Percentiles rank a stretch among this genome's conserved stretches.
phyloP scores from a whole-genome alignment of 768 basidiomycete genomes.

The Daedaleopsis sinensis region DNA sequence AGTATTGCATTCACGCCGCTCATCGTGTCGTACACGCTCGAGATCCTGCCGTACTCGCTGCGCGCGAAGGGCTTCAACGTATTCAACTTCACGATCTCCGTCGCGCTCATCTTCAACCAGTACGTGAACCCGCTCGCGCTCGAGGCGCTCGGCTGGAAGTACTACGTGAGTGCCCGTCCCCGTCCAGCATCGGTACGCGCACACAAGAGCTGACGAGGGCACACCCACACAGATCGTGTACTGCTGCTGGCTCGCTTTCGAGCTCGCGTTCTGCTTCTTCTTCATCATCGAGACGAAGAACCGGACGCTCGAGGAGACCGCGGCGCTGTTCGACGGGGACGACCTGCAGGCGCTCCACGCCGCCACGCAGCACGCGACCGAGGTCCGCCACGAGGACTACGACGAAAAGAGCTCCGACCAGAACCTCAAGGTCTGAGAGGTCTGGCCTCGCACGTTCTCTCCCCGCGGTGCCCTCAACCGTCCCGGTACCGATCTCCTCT shows the following conservation, averaged over 20 bases:
- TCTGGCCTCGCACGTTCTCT: no score
- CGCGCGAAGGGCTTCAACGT: constrained; percentile 87
- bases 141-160: constrained; percentile 67
- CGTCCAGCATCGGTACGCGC: no score
- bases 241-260: constrained; percentile 65
- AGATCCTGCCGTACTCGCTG: constrained; percentile 81
- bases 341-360: constrained; percentile 37
- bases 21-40: constrained; percentile 84
- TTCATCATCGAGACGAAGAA: constrained; percentile 74
- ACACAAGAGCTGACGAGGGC: no score
- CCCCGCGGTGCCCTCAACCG: no score
- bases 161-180: constrained; percentile 52
- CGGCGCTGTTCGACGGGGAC: constrained; percentile 76
- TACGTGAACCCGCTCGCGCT: constrained; percentile 86
- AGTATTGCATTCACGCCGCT: constrained; percentile 84
- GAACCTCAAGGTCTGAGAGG: constrained; percentile 10
- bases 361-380: constrained; percentile 6
- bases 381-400: constrained; percentile 24
- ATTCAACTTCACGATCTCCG: constrained; percentile 78
- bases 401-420: constrained; percentile 23
- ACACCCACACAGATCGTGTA: no score
- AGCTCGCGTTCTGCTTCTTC: constrained; percentile 66
- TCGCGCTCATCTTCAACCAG: constrained; percentile 87
- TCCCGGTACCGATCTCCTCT: no score
- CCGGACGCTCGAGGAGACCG: constrained; percentile 80